Evolutionary conservation across 2,329 filamentous ascomycete species (phyloP).

Genomic region (Hypoxylon sp.): DNA sequence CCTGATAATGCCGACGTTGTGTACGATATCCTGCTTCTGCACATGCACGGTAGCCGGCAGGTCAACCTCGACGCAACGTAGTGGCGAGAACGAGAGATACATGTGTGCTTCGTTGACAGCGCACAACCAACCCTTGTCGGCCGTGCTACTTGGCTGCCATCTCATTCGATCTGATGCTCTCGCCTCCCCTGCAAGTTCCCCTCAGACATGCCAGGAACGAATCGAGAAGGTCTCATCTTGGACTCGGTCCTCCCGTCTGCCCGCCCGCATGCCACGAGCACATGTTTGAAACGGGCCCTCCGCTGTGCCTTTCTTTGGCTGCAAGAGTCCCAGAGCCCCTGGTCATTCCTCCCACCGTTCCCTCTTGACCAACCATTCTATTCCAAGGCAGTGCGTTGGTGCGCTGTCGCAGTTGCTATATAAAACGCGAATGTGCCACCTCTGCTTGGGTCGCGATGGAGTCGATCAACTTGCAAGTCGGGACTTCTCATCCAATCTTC

Average conservation of each 20-base stretch:
- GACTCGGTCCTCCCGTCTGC: slow-evolving; percentile 20
- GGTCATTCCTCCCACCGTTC: slow-evolving; percentile 23
- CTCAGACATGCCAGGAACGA: slow-evolving; percentile 22
- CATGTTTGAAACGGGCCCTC: slow-evolving; percentile 18
- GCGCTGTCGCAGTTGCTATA: slow-evolving; percentile 11
- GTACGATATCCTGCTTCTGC: slow-evolving; percentile 18
- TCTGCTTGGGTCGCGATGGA: slow-evolving; percentile 13
- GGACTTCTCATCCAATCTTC: slow-evolving; percentile 6
- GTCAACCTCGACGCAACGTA: not conserved
- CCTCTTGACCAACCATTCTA: slow-evolving; percentile 17
- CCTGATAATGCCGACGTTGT: slow-evolving; percentile 4
- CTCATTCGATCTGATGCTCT: slow-evolving; percentile 24
- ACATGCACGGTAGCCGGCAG: not conserved
- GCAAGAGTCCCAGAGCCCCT: slow-evolving; percentile 26
- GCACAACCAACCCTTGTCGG: slow-evolving; percentile 18
- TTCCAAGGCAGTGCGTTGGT: slow-evolving; percentile 9
- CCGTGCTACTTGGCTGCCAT: slow-evolving; percentile 17
- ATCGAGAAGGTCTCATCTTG: slow-evolving; percentile 29
- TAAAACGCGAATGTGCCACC: slow-evolving; percentile 12
- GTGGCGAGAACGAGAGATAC: slow-evolving; percentile 1
- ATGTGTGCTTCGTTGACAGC: slow-evolving; percentile 7
- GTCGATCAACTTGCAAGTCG: slow-evolving; percentile 8
- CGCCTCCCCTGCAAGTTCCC: slow-evolving; percentile 9
- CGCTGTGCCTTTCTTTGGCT: slow-evolving; percentile 18
- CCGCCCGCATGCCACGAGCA: slow-evolving; percentile 29